These are phyloP conservation scores for Echites panduratus DNA, from an alignment of 257 asterid species.

Conservation along the genomic window DNA sequence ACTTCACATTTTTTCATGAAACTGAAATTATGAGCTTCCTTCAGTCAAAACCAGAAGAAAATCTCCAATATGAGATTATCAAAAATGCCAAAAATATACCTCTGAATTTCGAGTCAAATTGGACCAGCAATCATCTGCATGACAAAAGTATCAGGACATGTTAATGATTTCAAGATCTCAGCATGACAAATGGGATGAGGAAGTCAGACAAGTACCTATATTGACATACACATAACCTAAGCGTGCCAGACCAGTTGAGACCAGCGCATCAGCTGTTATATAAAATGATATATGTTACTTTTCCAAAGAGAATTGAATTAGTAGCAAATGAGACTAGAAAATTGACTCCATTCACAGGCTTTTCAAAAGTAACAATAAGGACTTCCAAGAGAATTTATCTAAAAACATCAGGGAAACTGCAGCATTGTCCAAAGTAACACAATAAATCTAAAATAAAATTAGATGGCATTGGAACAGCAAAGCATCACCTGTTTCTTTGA, in stretches of 20 bases:
- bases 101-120: conserved; percentile 40
- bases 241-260: conserved; percentile 81
- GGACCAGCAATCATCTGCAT: conserved; percentile 98
- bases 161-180: conserved; percentile 5
- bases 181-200: conserved; percentile 1
- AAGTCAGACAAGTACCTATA: conserved; percentile 48
- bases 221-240: conserved; percentile 73
- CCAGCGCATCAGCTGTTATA: conserved; percentile 79
- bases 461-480: too few relatives aligned
- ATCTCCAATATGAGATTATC: conserved; percentile 6
- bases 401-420: not conserved
- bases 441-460: too few relatives aligned
- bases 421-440: not conserved
- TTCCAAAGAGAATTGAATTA: not conserved
- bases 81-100: conserved; percentile 33
- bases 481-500: conserved; percentile 81
- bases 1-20: not conserved
- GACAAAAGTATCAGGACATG: conserved; percentile 19
- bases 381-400: too few relatives aligned
- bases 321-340: not conserved
- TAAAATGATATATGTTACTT: conserved; percentile 11
- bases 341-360: not conserved
- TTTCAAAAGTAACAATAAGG: too few relatives aligned
- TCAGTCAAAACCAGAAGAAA: not conserved
- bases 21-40: not conserved